phyloP scores from a whole-genome alignment of 305 asterid species.

The Petunia hybrid region DNA sequence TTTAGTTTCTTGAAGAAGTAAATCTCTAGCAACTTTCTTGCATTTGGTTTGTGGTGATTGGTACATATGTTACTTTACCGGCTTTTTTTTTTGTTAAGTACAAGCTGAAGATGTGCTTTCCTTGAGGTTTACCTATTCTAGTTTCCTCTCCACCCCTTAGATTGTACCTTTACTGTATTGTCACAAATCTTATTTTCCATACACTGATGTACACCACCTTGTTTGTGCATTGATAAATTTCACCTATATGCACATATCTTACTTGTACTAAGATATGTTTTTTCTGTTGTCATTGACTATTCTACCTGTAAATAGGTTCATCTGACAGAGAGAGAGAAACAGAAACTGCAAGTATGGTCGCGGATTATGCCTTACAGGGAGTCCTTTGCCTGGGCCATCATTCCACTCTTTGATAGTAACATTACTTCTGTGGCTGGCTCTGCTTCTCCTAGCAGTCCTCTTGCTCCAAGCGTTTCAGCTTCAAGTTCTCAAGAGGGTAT shows the following conservation, averaged over 20 bases:
- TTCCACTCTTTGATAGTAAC: slow-evolving; percentile 96
- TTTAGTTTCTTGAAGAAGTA: slow-evolving; percentile 16
- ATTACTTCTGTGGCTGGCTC: slow-evolving; percentile 79
- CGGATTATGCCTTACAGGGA: slow-evolving; percentile 96
- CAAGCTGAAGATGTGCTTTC: slow-evolving; percentile 21
- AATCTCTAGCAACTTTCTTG: background rate
- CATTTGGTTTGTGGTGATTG: slow-evolving; percentile 24
- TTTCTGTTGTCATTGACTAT: slow-evolving; percentile 35
- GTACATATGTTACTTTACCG: background rate
- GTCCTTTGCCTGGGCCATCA: slow-evolving; percentile 97
- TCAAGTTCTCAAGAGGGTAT: slow-evolving; percentile 77
- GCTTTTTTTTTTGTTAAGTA: background rate
- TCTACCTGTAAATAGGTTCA: slow-evolving; percentile 62
- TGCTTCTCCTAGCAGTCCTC: slow-evolving; percentile 98
- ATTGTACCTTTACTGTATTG: background rate
- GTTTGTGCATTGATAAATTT: background rate
- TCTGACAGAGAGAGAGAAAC: slow-evolving; percentile 97
- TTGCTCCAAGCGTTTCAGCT: slow-evolving; percentile 74
- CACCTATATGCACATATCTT: background rate
- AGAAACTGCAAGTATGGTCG: slow-evolving; percentile 98
- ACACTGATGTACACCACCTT: background rate
- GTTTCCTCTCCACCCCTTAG: background rate
- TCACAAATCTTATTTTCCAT: slow-evolving; percentile 4
- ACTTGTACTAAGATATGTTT: background rate
- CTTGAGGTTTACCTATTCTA: slow-evolving; percentile 14